Conservation (phyloP, 805 yeast species). For the Blastobotrys parvus region DNA sequence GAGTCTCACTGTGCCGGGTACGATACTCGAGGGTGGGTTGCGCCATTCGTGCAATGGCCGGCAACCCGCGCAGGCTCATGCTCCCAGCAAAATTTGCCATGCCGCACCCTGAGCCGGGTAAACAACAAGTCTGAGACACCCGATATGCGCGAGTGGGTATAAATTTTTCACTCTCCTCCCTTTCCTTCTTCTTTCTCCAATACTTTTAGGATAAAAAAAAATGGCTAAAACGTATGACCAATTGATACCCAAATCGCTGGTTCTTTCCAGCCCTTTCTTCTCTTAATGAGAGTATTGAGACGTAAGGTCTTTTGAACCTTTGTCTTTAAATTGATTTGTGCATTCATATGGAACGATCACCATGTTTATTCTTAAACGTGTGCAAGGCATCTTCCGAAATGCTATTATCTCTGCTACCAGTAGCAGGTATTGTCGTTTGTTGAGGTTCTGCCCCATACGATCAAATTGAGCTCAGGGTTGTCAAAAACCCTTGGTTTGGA, state of each 20-base stretch:
- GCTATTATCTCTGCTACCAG: neutral
- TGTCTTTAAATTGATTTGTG: neutral
- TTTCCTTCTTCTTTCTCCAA: neutral
- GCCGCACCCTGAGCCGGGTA: too few relatives aligned
- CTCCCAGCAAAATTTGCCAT: too few relatives aligned
- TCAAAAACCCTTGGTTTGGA: neutral
- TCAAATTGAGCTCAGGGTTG: neutral
- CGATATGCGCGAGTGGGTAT: neutral
- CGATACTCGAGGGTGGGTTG: too few relatives aligned
- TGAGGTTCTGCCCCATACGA: neutral
- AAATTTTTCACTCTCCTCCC: neutral
- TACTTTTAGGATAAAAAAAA: neutral
- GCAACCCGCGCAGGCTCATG: too few relatives aligned
- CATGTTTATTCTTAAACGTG: neutral
- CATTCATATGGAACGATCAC: neutral
- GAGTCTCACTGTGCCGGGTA: too few relatives aligned
- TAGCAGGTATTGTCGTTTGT: neutral
- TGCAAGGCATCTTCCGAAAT: neutral
- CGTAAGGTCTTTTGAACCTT: neutral
- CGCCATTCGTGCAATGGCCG: too few relatives aligned
- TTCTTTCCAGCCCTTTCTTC: slow-evolving; percentile 7
- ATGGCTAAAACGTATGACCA: slow-evolving; percentile 5
- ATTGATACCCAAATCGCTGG: neutral
- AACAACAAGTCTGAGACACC: too few relatives aligned
- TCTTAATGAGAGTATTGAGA: slow-evolving; percentile 6